A percentile compares a stretch with the other conserved stretches of the same genome.
Conservation (phyloP, 129 eudicot genomes). For the Solidago caesia region DNA sequence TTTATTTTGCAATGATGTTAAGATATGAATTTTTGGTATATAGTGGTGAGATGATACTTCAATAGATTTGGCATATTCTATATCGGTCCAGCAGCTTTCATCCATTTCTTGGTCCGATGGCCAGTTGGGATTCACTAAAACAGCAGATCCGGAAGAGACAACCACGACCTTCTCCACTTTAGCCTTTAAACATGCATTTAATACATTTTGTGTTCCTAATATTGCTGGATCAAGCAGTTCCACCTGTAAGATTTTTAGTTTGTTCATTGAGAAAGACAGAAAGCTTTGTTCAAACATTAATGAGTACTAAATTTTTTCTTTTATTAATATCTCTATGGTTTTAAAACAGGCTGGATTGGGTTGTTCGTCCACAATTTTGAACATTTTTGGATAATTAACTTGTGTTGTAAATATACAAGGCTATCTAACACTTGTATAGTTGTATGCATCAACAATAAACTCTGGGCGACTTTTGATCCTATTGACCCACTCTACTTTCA, state of each 20-base stretch:
- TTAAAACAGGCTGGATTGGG: neutral
- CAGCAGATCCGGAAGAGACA: slow-evolving; percentile 42
- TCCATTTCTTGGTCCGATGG: slow-evolving; percentile 39
- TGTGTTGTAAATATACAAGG: no score
- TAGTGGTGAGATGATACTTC: slow-evolving; percentile 15
- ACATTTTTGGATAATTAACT: no score
- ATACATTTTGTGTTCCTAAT: slow-evolving; percentile 44
- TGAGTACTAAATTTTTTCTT: no score
- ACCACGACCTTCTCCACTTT: slow-evolving; percentile 40
- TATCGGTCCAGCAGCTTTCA: slow-evolving; percentile 45
- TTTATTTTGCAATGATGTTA: neutral
- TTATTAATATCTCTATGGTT: no score
- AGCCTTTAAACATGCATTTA: slow-evolving; percentile 42
- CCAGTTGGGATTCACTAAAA: slow-evolving; percentile 34
- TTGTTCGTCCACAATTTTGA: no score
- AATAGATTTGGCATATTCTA: slow-evolving; percentile 30
- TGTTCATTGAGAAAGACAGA: neutral
- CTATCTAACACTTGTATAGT: neutral
- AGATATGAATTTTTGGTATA: neutral
- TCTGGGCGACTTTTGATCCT: neutral
- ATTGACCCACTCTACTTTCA: neutral
- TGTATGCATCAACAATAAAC: neutral
- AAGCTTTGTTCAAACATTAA: neutral
- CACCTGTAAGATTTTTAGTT: slow-evolving; percentile 20
- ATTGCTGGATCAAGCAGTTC: slow-evolving; percentile 42